Evolutionary conservation across 768 basidiomycete genomes (phyloP).

Genomic region (Aureoboletus auriporus): DNA sequence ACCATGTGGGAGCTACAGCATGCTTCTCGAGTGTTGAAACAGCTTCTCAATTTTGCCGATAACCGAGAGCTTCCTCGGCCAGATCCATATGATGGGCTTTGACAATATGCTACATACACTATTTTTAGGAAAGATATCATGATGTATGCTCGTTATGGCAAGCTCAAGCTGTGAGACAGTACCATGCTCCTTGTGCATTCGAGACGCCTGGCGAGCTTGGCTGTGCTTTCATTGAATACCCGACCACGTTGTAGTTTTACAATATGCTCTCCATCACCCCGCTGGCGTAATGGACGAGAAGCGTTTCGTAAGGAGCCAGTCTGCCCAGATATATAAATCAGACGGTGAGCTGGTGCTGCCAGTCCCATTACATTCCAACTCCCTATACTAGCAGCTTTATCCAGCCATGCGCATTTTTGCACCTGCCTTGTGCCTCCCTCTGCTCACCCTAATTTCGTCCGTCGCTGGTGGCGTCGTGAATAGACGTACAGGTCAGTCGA

Average conservation of each 20-base stretch:
- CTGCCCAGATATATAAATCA: slow-evolving; percentile 8
- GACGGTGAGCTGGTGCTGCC: too few relatives aligned
- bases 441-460: slow-evolving; percentile 10
- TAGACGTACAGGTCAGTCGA: slow-evolving; percentile 7
- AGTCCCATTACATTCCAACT: too few relatives aligned
- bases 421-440: slow-evolving; percentile 7
- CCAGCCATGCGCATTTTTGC: slow-evolving; percentile 10
- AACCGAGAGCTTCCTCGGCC: slow-evolving; percentile 28
- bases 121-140: not conserved
- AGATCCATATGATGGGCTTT: slow-evolving; percentile 29
- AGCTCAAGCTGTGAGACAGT: not conserved
- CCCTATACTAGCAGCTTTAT: not conserved
- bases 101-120: slow-evolving; percentile 1
- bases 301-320: not conserved
- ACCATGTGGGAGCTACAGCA: slow-evolving; percentile 13
- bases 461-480: slow-evolving; percentile 2
- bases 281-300: not conserved
- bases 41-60: slow-evolving; percentile 17
- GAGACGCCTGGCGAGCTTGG: not conserved
- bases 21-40: slow-evolving; percentile 14
- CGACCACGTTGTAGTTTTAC: too few relatives aligned
- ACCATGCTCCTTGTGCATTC: not conserved
- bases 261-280: not conserved
- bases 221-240: too few relatives aligned
- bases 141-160: not conserved